phyloP scores from a whole-genome alignment of 805 yeast species.

The Saturnispora zaruensis region DNA sequence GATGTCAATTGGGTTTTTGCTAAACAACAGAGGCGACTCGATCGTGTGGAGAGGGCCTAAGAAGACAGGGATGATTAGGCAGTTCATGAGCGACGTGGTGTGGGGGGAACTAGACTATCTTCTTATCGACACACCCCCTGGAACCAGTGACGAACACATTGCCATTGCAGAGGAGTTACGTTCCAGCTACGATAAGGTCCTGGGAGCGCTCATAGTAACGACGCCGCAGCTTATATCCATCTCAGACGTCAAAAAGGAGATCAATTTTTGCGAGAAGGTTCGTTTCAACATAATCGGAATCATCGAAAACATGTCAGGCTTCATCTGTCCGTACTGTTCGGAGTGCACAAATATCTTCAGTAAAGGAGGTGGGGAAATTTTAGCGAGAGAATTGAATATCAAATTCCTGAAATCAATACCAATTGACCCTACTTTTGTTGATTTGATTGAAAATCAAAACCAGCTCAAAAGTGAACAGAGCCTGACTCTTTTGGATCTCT shows the following conservation, averaged over 20 bases:
- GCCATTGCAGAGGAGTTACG: slow-evolving; percentile 83
- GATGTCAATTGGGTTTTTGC: slow-evolving; percentile 83
- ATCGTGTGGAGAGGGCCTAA: slow-evolving; percentile 99
- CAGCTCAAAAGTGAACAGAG: slow-evolving; percentile 45
- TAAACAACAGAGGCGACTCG: slow-evolving; percentile 77
- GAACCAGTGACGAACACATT: slow-evolving; percentile 96
- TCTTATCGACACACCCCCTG: slow-evolving; percentile 96
- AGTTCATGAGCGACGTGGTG: slow-evolving; percentile 79
- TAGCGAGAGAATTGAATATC: slow-evolving; percentile 55
- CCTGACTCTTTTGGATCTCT: slow-evolving; percentile 30
- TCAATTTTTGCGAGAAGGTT: slow-evolving; percentile 85
- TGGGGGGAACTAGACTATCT: slow-evolving; percentile 84
- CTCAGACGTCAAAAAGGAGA: slow-evolving; percentile 90
- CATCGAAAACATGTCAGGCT: slow-evolving; percentile 95
- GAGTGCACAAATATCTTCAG: slow-evolving; percentile 91
- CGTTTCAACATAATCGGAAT: slow-evolving; percentile 74
- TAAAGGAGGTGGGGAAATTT: slow-evolving; percentile 77
- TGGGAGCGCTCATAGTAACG: slow-evolving; percentile 87
- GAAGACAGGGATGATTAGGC: slow-evolving; percentile 95
- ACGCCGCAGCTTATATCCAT: slow-evolving; percentile 93
- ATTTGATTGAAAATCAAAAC: slow-evolving; percentile 71
- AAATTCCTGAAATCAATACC: slow-evolving; percentile 83
- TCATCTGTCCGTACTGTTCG: slow-evolving; percentile 85
- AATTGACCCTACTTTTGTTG: slow-evolving; percentile 86
- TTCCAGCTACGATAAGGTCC: slow-evolving; percentile 50